Percentiles rank a stretch among this genome's conserved stretches.
phyloP scores from a whole-genome alignment of 192 early-diverging fungal genomes.

The Coemansia sp. region DNA sequence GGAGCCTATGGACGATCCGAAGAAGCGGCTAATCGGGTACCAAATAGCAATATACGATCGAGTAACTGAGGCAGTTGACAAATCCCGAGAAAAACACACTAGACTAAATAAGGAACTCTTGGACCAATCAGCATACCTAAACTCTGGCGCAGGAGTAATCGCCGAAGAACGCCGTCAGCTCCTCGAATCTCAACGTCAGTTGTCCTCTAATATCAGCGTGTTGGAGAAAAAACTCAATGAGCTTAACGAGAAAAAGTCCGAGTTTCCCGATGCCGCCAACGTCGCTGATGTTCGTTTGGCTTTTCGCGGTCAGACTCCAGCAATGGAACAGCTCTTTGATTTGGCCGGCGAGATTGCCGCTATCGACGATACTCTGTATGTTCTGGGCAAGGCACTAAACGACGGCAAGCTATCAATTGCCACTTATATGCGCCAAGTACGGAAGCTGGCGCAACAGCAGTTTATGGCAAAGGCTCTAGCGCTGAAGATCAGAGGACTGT shows the following conservation, averaged over 20 bases:
- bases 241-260: conserved; percentile 44
- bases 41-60: conserved; percentile 68
- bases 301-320: conserved; percentile 43
- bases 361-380: conserved; percentile 86
- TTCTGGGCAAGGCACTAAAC: conserved; percentile 77
- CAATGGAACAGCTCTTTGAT: conserved; percentile 75
- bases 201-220: conserved; percentile 67
- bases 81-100: conserved; percentile 63
- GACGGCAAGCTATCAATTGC: conserved; percentile 71
- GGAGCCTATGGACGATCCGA: conserved; percentile 50
- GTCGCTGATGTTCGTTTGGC: conserved; percentile 25
- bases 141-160: conserved; percentile 70
- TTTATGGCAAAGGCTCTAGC: conserved; percentile 85
- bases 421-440: conserved; percentile 81
- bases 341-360: conserved; percentile 88
- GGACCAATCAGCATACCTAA: conserved; percentile 67
- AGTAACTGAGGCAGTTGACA: conserved; percentile 59
- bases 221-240: conserved; percentile 67
- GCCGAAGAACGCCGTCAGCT: conserved; percentile 64
- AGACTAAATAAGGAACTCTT: conserved; percentile 69
- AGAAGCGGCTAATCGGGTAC: conserved; percentile 57
- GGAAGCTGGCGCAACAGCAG: conserved; percentile 83
- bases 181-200: conserved; percentile 61
- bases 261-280: conserved; percentile 37
- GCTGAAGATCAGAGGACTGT: conserved; percentile 64